A percentile compares a stretch with the other conserved stretches of the same genome.
These are phyloP conservation scores for Collariella sp. DNA, from an alignment of 495 filamentous ascomycete genomes.

Conservation along the genomic window DNA sequence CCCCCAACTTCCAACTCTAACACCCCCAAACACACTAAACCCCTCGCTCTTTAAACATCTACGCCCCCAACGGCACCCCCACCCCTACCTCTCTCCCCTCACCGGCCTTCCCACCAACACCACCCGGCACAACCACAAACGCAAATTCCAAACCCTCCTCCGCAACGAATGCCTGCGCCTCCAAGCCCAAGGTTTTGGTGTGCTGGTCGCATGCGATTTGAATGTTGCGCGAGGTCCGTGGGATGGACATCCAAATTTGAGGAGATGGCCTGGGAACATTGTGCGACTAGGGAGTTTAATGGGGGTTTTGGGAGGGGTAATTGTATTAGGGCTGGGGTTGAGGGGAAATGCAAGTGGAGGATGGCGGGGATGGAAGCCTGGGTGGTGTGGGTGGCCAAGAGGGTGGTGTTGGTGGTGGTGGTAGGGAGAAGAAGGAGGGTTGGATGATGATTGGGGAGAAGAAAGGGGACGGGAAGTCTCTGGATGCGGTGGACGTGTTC, in stretches of 20 bases:
- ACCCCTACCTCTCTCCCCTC: constrained; percentile 33
- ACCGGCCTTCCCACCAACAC: constrained; percentile 32
- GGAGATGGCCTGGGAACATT: constrained; percentile 37
- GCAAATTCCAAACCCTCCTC: constrained; percentile 37
- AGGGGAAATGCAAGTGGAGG: neutral
- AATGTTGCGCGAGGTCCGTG: constrained; percentile 36
- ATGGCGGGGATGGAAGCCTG: too few species aligned
- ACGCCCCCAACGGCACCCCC: constrained; percentile 46
- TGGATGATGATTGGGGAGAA: neutral
- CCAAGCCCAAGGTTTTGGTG: constrained; percentile 29
- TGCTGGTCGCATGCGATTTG: constrained; percentile 42
- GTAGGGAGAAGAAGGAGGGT: neutral
- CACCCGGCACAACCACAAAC: constrained; percentile 43
- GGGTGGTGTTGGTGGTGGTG: neutral
- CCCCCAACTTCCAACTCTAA: neutral
- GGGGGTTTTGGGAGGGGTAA: constrained; percentile 30
- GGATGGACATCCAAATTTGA: constrained; percentile 39
- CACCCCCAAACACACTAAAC: too few species aligned
- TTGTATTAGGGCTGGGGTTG: neutral
- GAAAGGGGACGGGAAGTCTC: neutral
- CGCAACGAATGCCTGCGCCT: constrained; percentile 32
- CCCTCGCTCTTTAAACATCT: constrained; percentile 41
- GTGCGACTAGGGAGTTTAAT: constrained; percentile 44
- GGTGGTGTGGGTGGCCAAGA: too few species aligned
- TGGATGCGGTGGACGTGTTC: constrained; percentile 28